Base-by-base conservation (phyloP, 148 eudicot species). In the Chenopodium suecicum region DNA sequence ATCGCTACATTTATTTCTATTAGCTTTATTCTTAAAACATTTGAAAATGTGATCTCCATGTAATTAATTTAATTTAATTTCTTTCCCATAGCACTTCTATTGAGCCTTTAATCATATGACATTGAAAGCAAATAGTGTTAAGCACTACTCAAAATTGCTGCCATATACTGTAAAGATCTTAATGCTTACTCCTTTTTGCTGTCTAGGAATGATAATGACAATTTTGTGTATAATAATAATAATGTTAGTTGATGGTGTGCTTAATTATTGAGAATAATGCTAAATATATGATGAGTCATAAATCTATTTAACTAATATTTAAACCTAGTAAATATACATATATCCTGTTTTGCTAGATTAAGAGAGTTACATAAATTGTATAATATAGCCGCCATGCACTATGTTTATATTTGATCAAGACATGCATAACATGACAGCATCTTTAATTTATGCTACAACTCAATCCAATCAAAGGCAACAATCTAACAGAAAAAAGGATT, bases 321-420 rank as follows among this genome's bases (percentile, higher is more conserved):
- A 78, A 82, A 47, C 82, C 75, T 78, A 83, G 64, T 73, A 71
- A 70, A 48, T 48, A 17, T 82, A 31, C 29, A 68, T 76, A 58
- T 41, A 62, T 56, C 44, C 60, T 82, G 75, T 77, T 67, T 77
- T 56, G 50, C 48, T 77, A 70, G 63, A 60, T 70, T 23, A 27
- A 70, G 44, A 75, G 19, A 81, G 29, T 23, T 9, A 65, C 16
- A 41, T 5, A 41, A 6, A 41, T 14, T 11, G 32, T 48, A 74
- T 23, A 17, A 44, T 66, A 78, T 78, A 83, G 86, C 86, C 86
- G 82, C 72, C 86, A 79, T 83, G 78, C 50, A 56, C 60, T 83
- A 46, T 60, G 31, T 46, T 78, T 52, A 73, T 64, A 52, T 17
- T 64, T 73, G 78, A 78, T 78, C n/a, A 78, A 20, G 81, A 82